phyloP scores from a whole-genome alignment of 768 basidiomycete genomes.

The Trametes cingulata region DNA sequence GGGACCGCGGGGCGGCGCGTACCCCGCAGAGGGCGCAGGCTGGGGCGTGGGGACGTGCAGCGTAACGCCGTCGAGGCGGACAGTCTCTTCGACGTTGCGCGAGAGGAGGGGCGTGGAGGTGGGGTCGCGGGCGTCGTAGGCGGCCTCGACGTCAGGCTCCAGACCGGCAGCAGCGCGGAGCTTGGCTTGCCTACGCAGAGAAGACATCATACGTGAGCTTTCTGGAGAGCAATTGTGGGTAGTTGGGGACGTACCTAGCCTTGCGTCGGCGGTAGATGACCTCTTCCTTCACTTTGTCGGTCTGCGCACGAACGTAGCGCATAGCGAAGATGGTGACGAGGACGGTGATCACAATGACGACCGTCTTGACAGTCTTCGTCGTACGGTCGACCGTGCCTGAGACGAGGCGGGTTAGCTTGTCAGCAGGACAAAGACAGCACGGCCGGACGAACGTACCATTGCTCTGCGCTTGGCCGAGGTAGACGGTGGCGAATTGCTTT shows the following conservation, averaged over 20 bases:
- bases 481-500: slow-evolving; percentile 89
- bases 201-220: neutral
- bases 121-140: neutral
- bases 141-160: slow-evolving; percentile 3
- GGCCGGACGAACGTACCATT: slow-evolving; percentile 24
- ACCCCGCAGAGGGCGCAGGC: too few relatives aligned
- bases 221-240: neutral
- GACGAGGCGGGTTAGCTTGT: slow-evolving; percentile 10
- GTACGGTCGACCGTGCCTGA: slow-evolving; percentile 29
- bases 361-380: slow-evolving; percentile 61
- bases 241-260: slow-evolving; percentile 46
- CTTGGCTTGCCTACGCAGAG: slow-evolving; percentile 10
- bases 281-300: slow-evolving; percentile 62
- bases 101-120: neutral
- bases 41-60: slow-evolving; percentile 1
- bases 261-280: slow-evolving; percentile 70
- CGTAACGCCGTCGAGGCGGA: slow-evolving; percentile 4
- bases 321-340: slow-evolving; percentile 73
- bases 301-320: slow-evolving; percentile 76
- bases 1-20: neutral
- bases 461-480: slow-evolving; percentile 73
- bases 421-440: neutral
- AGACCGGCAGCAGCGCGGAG: slow-evolving; percentile 6
- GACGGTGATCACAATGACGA: slow-evolving; percentile 64
- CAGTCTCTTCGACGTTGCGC: neutral